Evolutionary conservation across 1,284 basidiomycete genomes (phyloP), one percentile per base, ranked within the genome.

Genomic region (Trametes versicolor): DNA sequence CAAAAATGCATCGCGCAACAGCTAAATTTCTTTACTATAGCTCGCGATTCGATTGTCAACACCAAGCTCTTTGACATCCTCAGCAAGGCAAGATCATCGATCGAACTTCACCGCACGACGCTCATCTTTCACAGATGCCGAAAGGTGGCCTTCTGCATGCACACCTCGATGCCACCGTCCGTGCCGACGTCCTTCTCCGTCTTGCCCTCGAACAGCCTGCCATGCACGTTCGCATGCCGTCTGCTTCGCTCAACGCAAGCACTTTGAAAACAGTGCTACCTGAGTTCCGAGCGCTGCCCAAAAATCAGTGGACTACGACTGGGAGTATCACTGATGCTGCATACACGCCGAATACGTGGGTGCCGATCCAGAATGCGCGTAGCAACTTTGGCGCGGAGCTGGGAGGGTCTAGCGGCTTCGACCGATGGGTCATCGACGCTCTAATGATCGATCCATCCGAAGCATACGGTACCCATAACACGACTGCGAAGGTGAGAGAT

Each of bases 101-200:
- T 12, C 53, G 12, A 4, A n/a, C 12, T 41, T 7, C 37, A 23
- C 61, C 62, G 19, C 47, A 34, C 53, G 49, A 29, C 43, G 8
- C 54, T 21, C 17, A 59, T 21, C 27, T 32, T 29, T 37, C n/a
- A 29, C 50, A 91, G 90, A 91, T 93, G 88, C 91, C 91, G 12
- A 93, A 93, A 75, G 91, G 91, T 51, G 90, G 83, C 0, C 80
- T 92, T 5, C 79, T 93, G 19, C 91, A 93, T 71, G 85, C 82
- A 0, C 91, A 93, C 72, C 79, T 92, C 10, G 90, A 91, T 70
- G 86, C 88, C 15, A 91, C 85, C 2, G 89, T 92, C 39, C 84
- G 90, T 63, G 81, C 79, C 1, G 73, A 78, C 13, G 78, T 81
- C 37, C 77, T 92, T 4, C 77, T 89, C 15, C 73, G 79, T 34